These are phyloP conservation scores for Xylariaceae sp. DNA, from an alignment of 2,329 filamentous ascomycete genomes.

Conservation along the genomic window DNA sequence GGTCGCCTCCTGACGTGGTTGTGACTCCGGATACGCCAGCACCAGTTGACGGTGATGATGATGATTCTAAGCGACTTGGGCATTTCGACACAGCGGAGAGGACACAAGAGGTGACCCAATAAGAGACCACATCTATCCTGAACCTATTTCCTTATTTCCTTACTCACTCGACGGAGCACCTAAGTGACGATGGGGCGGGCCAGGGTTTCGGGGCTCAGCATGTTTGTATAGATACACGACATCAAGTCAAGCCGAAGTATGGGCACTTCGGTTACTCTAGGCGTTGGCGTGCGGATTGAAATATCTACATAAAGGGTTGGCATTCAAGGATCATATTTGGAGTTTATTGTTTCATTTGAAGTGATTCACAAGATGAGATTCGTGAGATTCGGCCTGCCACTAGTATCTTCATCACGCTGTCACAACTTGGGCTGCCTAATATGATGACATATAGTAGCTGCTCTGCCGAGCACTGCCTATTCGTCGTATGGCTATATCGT, in stretches of 20 bases:
- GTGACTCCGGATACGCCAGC: conserved; percentile 60
- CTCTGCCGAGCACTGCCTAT: no score
- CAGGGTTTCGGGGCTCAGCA: conserved; percentile 16
- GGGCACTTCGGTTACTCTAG: not conserved
- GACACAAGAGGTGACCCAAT: conserved; percentile 45
- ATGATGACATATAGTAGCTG: no score
- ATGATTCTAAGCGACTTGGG: conserved; percentile 53
- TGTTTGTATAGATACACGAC: conserved; percentile 36
- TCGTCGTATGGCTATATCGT: no score
- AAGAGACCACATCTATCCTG: not conserved
- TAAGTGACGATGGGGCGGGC: not conserved
- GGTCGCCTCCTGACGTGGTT: conserved; percentile 51
- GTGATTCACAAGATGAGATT: conserved; percentile 23
- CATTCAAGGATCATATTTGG: conserved; percentile 30
- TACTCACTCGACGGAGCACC: not conserved
- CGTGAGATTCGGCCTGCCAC: no score
- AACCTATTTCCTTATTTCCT: conserved; percentile 21
- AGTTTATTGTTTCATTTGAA: conserved; percentile 17
- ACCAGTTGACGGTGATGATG: conserved; percentile 43
- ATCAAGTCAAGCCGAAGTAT: conserved; percentile 2
- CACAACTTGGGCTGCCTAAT: no score
- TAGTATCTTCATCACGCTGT: no score
- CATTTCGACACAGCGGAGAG: conserved; percentile 47
- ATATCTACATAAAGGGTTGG: conserved; percentile 22
- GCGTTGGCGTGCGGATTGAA: conserved; percentile 18